A percentile compares a stretch with the other conserved stretches of the same genome.
These are phyloP conservation scores for Castanea crenata DNA, from an alignment of 306 rosid species.

Conservation along the genomic window DNA sequence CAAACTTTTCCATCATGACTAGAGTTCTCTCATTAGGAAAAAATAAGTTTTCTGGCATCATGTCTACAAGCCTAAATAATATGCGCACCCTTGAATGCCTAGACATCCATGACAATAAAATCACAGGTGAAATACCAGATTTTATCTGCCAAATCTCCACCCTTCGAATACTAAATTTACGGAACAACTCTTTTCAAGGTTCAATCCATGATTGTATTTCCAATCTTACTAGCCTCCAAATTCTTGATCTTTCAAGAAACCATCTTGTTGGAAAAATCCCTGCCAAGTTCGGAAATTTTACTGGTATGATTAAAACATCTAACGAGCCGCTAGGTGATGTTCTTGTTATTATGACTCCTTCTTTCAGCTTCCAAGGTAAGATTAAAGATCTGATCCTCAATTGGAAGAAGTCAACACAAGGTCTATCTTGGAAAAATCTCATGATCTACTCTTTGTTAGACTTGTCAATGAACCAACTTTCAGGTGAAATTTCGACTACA, in stretches of 20 bases:
- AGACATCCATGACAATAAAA: constrained; percentile 28
- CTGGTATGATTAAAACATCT: neutral
- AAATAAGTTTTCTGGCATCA: constrained; percentile 8
- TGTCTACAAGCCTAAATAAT: constrained; percentile 19
- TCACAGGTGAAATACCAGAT: too few relatives aligned
- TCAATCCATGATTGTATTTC: too few relatives aligned
- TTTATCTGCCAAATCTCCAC: neutral
- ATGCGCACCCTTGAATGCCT: constrained; percentile 13
- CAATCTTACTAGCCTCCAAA: constrained; percentile 16
- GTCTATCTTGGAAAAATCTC: constrained; percentile 15
- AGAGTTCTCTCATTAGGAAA: neutral
- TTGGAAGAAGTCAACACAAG: constrained; percentile 25
- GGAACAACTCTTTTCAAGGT: too few relatives aligned
- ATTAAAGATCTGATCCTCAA: constrained; percentile 23
- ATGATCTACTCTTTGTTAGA: neutral
- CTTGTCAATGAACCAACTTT: constrained; percentile 24
- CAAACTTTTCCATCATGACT: constrained; percentile 16
- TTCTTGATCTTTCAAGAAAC: neutral
- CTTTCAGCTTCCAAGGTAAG: neutral
- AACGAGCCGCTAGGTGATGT: neutral
- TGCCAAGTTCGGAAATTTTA: too few relatives aligned
- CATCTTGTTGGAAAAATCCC: too few relatives aligned
- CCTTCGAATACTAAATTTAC: neutral
- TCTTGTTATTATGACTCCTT: fast-evolving
- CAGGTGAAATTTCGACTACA: constrained; percentile 12